Base-by-base conservation (phyloP, 192 early-diverging fungal species). In the Gonapodya sp. region DNA sequence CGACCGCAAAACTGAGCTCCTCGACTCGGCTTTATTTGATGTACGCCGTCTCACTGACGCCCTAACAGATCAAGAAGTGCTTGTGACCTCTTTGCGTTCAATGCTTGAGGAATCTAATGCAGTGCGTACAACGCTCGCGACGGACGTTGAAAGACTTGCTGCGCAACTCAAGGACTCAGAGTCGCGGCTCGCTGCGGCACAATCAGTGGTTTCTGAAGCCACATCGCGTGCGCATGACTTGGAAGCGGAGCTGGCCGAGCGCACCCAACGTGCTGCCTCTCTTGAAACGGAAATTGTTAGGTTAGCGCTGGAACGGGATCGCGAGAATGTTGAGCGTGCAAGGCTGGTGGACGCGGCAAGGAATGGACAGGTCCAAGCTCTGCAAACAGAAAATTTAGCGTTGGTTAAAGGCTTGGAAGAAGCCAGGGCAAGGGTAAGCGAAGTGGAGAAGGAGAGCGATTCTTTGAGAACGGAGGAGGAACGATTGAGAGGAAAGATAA, bases 401-500 rank as follows among this genome's bases (percentile, higher is more conserved):
- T 24, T 64, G 8, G 46, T 64, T 64, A 64, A 24, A 24, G 24
- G 46, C 24, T 64, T 64, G 24, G 46, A 64, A 24, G 46, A 64
- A 8, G 8, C 24, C 8, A 8, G 46, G 46, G 46, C 46, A 24
- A 8, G 24, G 8, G 46, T 64, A 24, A 24, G 46, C 24, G 46
- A 64, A 64, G 46, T 64, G 46, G 24, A 64, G 8, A 24, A 8
- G 24, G 46, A 64, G 46, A 64, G 24, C 8, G 46, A 16, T 24
- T 16, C 46, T 24, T 64, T 64, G 46, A n/a, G n/a, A n/a, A 64
- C 46, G 18, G 87, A 91, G 36, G 86, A 86, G 33, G 84, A 89
- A 30, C 81, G 94, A 0, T 74, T 95, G 36, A 84, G 86, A 30
- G 86, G 84, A 0, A 91, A n/a, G n/a, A n/a, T n/a, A n/a, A n/a